Base-by-base conservation (phyloP, 2,329 filamentous ascomycete species). In the Trichoderma sp. region DNA sequence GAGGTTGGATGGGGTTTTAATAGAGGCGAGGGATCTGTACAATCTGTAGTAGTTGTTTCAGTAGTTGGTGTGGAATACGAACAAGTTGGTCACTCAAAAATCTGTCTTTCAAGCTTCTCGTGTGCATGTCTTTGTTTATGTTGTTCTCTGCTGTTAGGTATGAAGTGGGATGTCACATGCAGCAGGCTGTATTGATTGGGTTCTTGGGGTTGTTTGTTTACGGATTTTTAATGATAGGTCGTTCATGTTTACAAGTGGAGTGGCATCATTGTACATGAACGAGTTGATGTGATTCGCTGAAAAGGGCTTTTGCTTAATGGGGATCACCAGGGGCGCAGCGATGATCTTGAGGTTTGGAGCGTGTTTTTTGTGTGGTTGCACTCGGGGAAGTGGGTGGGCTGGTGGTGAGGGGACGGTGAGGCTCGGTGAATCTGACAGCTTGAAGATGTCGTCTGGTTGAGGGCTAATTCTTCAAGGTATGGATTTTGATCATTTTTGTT, bases 301-400 rank as follows among this genome's bases (percentile, higher is more conserved):
- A 27, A 33, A 64, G 14, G 3, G 31, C 27, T 59, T 29, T 29
- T 18, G 29, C 33, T n/a, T 29, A 12, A 31, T n/a, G 35, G 64
- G 64, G 74, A 75, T 73, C 68, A 75, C 50, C 74, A 75, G 74
- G 74, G 74, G 74, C 68, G 63, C 45, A 53, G 73, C 45, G 68
- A 66, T 73, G 31, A 75, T 72, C 33, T 9, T 7, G 59, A 33
- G 16, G 45, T 31, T 62, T n/a, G 60, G 45, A 35, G 14, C n/a
- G 38, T 33, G 2, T 6, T 18, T 45, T 18, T 45, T 38, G 11
- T 41, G 35, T 33, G 62, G 64, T 75, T 59, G 31, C 75, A 74
- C 18, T 29, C 31, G 71, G 31, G 31, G 67, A n/a, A 6, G 31
- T 53, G 24, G 18, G 38, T 62, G 66, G 68, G 62, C 6, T 66